Evolutionary conservation across 2,329 filamentous ascomycete genomes (phyloP), one percentile per base, ranked within the genome.

Genomic region (Lecanicillium sp.): DNA sequence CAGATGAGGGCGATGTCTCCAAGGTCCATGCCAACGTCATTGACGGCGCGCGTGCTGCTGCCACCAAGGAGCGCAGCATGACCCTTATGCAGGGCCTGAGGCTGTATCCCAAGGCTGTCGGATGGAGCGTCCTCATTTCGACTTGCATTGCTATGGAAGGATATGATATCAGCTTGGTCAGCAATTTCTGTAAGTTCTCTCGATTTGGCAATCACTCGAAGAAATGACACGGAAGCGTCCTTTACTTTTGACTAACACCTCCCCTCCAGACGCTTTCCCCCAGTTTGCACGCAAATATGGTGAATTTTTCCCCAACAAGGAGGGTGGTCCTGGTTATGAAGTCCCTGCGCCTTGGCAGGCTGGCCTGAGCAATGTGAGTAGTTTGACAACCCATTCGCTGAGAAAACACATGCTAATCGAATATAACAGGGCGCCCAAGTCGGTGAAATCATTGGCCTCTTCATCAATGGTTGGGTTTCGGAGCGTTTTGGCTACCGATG

Each of bases 121-220:
- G 67, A 16, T 95, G 86, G 85, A 86, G 80, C 50, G 53, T 94
- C 36, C 67, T 94, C 43, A 89, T 95, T 59, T 90, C 83, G n/a
- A 90, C 85, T 0, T 89, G 84, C 56, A 92, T 94, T 53, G 78
- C 77, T 51, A 95, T 95, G 88, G 87, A 94, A 60, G 87, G 85
- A 25, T 94, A 89, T 64, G 86, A 94, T 55, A 70, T 92, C 42
- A 80, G 77, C 51, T 67, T 94, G 38, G 77, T 92, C 51, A 86
- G 82, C 65, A 89, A 89, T 60, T 87, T 92, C 54, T 89, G 77
- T 63, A 62, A 52, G 46, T 50, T 15, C 33, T 42, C 38, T 14
- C 16, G 6, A 13, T 9, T 5, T n/a, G n/a, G n/a, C n/a, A n/a
- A n/a, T n/a, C n/a, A n/a, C n/a, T n/a, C n/a, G n/a, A n/a, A n/a